phyloP scores from a whole-genome alignment of 2,329 filamentous ascomycete genomes.

The Pyricularia sp. region DNA sequence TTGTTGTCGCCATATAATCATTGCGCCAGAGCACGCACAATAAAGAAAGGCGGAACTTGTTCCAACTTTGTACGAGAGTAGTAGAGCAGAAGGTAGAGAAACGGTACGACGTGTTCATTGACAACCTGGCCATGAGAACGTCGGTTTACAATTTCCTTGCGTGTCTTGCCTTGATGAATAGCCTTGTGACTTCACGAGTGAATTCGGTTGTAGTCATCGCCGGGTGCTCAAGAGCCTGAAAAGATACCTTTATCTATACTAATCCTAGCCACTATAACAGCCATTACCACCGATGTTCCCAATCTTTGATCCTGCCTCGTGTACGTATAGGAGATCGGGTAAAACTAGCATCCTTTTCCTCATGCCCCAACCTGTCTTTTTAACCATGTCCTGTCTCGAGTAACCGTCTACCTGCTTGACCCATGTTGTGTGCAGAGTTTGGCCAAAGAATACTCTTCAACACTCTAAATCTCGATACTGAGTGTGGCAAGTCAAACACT shows the following conservation, averaged over 20 bases:
- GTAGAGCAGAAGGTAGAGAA: neutral
- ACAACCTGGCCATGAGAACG: neutral
- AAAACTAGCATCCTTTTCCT: neutral
- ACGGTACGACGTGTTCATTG: neutral
- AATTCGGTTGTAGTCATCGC: neutral
- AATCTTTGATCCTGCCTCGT: neutral
- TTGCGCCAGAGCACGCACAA: conserved; percentile 1
- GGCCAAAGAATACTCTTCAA: neutral
- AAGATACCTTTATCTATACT: neutral
- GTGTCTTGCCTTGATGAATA: neutral
- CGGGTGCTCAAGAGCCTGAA: neutral
- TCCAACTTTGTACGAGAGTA: neutral
- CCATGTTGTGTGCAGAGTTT: neutral
- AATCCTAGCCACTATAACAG: neutral
- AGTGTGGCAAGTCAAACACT: neutral
- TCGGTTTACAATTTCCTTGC: neutral
- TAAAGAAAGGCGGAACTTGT: conserved; percentile 2
- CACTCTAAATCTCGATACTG: neutral
- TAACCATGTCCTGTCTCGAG: neutral
- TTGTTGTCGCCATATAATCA: conserved; percentile 1
- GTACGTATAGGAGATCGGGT: neutral
- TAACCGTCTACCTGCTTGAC: neutral
- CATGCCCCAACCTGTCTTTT: neutral
- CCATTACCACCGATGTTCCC: neutral
- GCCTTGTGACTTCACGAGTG: neutral